Base-by-base conservation (phyloP, 306 rosid species). In the Abrus precatorius region DNA sequence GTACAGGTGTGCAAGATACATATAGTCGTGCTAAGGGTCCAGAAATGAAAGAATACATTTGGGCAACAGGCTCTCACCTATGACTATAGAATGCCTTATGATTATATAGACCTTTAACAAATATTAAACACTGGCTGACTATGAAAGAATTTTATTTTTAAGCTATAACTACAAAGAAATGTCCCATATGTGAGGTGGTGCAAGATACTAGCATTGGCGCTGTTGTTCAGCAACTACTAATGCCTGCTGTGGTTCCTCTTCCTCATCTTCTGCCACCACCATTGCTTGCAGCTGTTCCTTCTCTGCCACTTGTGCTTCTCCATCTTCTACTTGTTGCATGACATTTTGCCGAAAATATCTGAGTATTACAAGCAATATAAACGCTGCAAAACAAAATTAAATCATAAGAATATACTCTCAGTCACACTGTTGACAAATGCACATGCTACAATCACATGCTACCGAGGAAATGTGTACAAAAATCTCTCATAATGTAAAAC, bases 341-440 rank as follows among this genome's bases (percentile, higher is more conserved):
- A 83, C 80, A 74, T 82, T 86, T 79, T 89, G 90, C 72, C 84
- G 90, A 83, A 81, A 87, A 54, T 84, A 86, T 75, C 84, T 85
- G 64, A 91, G 55, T 78, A 92, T 65, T 55, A 93, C 99, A 56
- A 95, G 83, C 85, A 78, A 70, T 70, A 93, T 78, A 83, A 95
- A 95, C 48, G 91, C 97, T 95, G 99, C 85, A 85, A 79, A 60
- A 20, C 54, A 38, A 45, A 80, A 73, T 45, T 12, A 2, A 7
- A 5, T 66, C 44, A 66, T 77, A 40, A 87, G 77, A 69, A 74
- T 69, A 72, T 67, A 14, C 11, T 32, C 12, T 11, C 34, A 7
- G 54, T 43, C 55, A 20, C 57, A 75, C n/a, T 55, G 64, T 70
- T 48, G 11, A 40, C 38, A 54, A 63, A 49, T n/a, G 44, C 9